A percentile compares a stretch with the other conserved stretches of the same genome.
Conservation (phyloP, 495 filamentous ascomycete species). For the Podospora bellae-mahoneyi region DNA sequence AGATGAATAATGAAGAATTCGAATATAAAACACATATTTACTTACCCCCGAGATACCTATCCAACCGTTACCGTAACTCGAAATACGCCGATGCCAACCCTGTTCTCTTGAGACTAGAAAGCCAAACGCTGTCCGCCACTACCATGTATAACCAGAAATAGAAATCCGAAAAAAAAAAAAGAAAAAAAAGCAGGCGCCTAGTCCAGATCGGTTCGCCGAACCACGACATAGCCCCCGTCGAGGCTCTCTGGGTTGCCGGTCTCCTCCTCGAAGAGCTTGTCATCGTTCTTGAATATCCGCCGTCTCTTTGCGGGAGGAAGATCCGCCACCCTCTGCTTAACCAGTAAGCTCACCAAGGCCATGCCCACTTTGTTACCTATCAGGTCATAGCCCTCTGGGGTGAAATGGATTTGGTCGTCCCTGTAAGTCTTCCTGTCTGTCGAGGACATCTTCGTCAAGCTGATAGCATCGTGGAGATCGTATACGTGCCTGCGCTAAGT, state of each 20-base stretch:
- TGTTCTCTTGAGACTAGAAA: slow-evolving; percentile 8
- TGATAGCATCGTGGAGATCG: slow-evolving; percentile 52
- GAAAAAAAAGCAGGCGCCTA: slow-evolving; percentile 14
- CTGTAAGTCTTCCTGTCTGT: slow-evolving; percentile 48
- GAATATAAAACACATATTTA: background rate
- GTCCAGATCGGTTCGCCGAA: slow-evolving; percentile 43
- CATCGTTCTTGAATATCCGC: slow-evolving; percentile 35
- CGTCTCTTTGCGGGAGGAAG: slow-evolving; percentile 27
- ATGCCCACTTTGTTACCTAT: slow-evolving; percentile 55
- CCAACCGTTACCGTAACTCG: background rate
- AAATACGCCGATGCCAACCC: background rate
- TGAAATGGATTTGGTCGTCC: slow-evolving; percentile 63
- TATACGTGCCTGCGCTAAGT: slow-evolving; percentile 42
- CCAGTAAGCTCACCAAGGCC: slow-evolving; percentile 42
- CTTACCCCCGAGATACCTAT: background rate
- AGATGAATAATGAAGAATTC: slow-evolving; percentile 15
- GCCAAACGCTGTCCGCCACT: background rate
- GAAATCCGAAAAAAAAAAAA: background rate
- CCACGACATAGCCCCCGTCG: slow-evolving; percentile 46
- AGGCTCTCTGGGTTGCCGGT: slow-evolving; percentile 36
- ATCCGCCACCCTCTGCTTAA: slow-evolving; percentile 34
- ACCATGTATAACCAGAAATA: slow-evolving; percentile 3
- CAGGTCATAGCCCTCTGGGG: slow-evolving; percentile 54
- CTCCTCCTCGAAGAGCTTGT: slow-evolving; percentile 43
- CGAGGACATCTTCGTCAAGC: slow-evolving; percentile 48